Base-by-base conservation (phyloP, 306 rosid genomes). In the Phaseolus lunatus region DNA sequence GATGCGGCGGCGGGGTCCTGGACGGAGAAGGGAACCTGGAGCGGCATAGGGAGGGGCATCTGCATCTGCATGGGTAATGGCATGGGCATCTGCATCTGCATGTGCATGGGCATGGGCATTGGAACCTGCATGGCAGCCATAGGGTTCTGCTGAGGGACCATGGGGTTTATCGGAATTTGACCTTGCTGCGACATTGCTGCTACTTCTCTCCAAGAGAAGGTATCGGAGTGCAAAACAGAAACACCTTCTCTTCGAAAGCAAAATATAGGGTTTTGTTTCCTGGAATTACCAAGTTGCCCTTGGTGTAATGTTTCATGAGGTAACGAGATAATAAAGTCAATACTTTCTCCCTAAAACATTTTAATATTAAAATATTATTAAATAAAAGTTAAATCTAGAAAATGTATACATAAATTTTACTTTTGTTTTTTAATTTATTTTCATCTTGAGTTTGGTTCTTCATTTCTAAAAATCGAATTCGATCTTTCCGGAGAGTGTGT, bases 101-200 rank as follows among this genome's bases (percentile, higher is more conserved):
- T 82, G 19, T 53, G 85, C 70, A 71, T 64, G 9, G 57, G 86
- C 7, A 82, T 77, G 24, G 39, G 73, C 43, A 59, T 59, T 14
- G 67, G 67, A 9, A 61, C 44, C 67, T 76, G 86, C 16, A 82
- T 77, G 20, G 69, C 62, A 14, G 54, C 35, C 75, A 84, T 52
- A 9, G 80, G 61, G 33, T 73, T 77, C 67, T 61, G 88, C 33
- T 26, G 83, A 10, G 82, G 79, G 63, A 81, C 56, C 84, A 81
- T 84, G 29, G 89, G 87, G 80, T 84, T 82, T 76, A 82, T 26
- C 48, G 95, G 97, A 68, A 82, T 53, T 77, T 90, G 90, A 58
- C 85, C 86, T 79, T 86, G 94, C 58, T 89, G 88, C 63, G 91
- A 88, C 97, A 92, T 92, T 69, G 74, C 62, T 76, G 67, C 39